phyloP scores from a whole-genome alignment of 345 rosid genomes.

The Durio zibethinus region DNA sequence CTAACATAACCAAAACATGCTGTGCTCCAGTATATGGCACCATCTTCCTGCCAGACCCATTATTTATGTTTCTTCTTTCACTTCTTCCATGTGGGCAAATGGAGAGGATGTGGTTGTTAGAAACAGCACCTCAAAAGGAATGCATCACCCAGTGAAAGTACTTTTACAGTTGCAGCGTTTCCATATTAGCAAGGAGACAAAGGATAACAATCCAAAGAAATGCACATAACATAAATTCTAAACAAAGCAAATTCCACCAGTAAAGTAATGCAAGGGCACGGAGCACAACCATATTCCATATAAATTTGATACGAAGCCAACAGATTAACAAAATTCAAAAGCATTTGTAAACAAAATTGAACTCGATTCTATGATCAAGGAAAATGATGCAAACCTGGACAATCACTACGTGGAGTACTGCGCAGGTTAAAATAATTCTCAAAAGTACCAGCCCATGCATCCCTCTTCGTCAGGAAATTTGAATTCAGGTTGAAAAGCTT shows the following conservation, averaged over 20 bases:
- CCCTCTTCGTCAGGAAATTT: slow-evolving; percentile 89
- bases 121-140: not conserved
- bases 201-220: not conserved
- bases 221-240: not conserved
- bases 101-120: not conserved
- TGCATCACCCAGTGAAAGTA: not conserved
- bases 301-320: not conserved
- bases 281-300: not conserved
- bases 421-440: slow-evolving; percentile 73
- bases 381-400: slow-evolving; percentile 66
- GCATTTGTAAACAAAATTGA: not conserved
- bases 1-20: not conserved
- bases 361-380: not conserved
- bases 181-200: not conserved
- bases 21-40: not conserved
- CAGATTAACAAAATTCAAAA: not conserved
- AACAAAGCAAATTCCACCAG: not conserved
- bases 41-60: not conserved
- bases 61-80: not conserved
- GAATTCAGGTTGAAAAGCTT: slow-evolving; percentile 87
- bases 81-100: not conserved
- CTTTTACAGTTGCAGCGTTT: not conserved
- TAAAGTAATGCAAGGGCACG: not conserved
- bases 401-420: slow-evolving; percentile 78
- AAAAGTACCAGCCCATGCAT: slow-evolving; percentile 98